Conservation (phyloP, 148 eudicot genomes). For the Fagopyrum esculentum region DNA sequence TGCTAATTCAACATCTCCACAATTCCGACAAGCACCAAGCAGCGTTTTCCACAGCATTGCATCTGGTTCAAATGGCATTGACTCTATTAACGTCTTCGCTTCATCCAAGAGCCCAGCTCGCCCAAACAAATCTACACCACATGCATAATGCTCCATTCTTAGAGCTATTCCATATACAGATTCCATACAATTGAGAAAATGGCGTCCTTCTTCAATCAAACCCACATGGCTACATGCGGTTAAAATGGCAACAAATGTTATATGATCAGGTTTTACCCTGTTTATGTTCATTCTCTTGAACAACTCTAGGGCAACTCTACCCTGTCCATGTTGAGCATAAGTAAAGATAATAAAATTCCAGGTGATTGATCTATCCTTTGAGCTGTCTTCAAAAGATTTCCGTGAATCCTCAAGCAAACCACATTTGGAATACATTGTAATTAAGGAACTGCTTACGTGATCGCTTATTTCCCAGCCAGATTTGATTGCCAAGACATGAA, state of each 20-base stretch:
- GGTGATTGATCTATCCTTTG: conserved; percentile 42
- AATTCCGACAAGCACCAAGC: conserved; percentile 56
- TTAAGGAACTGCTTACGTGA: conserved; percentile 56
- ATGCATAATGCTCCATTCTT: conserved; percentile 81
- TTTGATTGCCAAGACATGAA: conserved; percentile 50
- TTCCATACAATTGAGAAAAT: conserved; percentile 48
- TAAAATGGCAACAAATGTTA: conserved; percentile 72
- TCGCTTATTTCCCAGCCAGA: conserved; percentile 47
- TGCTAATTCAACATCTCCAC: conserved; percentile 61
- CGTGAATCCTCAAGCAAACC: conserved; percentile 54
- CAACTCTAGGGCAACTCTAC: conserved; percentile 46
- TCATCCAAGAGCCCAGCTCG: conserved; percentile 59
- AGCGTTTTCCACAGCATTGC: conserved; percentile 65
- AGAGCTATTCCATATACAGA: conserved; percentile 36
- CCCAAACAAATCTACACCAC: conserved; percentile 63
- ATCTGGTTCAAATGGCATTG: conserved; percentile 77
- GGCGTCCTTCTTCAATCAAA: conserved; percentile 58
- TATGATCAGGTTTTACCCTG: conserved; percentile 49
- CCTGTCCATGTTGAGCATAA: conserved; percentile 75
- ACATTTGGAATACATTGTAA: conserved; percentile 71
- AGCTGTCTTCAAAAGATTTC: conserved; percentile 49
- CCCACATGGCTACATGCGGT: conserved; percentile 80
- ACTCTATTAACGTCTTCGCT: conserved; percentile 42
- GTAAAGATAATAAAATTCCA: conserved; percentile 79
- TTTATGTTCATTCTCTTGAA: conserved; percentile 40